Percentiles rank a stretch among this genome's conserved stretches.
Conservation (phyloP, 1,284 basidiomycete species). For the Anthracocystis walkeri region DNA sequence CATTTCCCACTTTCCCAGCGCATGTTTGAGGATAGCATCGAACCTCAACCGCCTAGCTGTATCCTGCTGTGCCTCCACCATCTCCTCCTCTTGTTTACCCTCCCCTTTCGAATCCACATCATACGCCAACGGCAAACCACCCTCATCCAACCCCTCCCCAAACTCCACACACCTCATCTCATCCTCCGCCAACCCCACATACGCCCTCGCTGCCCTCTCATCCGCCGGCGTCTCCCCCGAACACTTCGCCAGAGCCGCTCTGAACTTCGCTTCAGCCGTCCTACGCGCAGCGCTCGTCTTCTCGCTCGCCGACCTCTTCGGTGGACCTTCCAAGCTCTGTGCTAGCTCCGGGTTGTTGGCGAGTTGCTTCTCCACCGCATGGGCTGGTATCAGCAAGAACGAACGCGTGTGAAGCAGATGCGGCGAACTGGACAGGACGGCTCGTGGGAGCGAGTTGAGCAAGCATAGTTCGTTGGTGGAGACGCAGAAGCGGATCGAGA, state of each 20-base stretch:
- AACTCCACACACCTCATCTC: constrained; percentile 52
- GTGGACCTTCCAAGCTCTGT: constrained; percentile 31
- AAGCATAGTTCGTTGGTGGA: constrained; percentile 38
- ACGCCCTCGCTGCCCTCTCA: constrained; percentile 48
- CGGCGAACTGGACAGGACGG: constrained; percentile 41
- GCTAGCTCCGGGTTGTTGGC: constrained; percentile 18
- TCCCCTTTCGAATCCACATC: constrained; percentile 10
- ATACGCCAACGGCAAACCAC: constrained; percentile 19
- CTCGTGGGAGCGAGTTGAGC: constrained; percentile 43
- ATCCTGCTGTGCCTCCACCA: constrained; percentile 33
- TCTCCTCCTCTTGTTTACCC: constrained; percentile 6
- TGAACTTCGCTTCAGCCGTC: constrained; percentile 41
- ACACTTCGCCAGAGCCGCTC: constrained; percentile 26
- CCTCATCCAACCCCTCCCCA: constrained; percentile 33
- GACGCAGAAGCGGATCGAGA: constrained; percentile 44
- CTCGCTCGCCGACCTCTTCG: constrained; percentile 22
- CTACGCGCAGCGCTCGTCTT: constrained; percentile 37
- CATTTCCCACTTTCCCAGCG: constrained; percentile 55
- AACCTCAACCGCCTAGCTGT: constrained; percentile 39
- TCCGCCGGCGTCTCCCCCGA: constrained; percentile 46
- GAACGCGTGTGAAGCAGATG: constrained; percentile 54
- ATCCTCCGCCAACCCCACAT: constrained; percentile 50
- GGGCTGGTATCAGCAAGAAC: constrained; percentile 51
- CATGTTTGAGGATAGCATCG: constrained; percentile 47
- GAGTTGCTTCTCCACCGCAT: constrained; percentile 38